A percentile compares a stretch with the other conserved stretches of the same genome.
phyloP scores from a whole-genome alignment of 352 stramenopile species.

The Paralagenidium karlingii region DNA sequence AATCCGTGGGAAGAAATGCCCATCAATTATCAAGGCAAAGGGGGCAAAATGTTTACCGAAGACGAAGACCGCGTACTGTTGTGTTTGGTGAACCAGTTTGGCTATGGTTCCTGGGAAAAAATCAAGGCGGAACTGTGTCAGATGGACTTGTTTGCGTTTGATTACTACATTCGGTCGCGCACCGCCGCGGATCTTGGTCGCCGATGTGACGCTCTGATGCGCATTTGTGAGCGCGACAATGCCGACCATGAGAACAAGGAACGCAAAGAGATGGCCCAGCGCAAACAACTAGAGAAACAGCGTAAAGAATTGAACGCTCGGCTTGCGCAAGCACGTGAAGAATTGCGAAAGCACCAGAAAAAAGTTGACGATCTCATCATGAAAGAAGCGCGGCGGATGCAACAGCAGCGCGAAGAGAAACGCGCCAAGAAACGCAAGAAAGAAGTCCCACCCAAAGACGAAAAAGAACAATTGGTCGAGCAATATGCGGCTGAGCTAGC shows the following conservation, averaged over 20 bases:
- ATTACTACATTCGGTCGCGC: conserved; percentile 98
- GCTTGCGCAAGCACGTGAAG: conserved; percentile 40
- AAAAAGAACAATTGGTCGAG: conserved; percentile 25
- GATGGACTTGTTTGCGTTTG: conserved; percentile 91
- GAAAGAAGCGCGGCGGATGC: conserved; percentile 81
- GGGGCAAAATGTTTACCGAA: conserved; percentile 90
- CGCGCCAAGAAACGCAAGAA: conserved; percentile 65
- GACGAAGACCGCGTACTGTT: conserved; percentile 97
- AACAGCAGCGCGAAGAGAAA: conserved; percentile 66
- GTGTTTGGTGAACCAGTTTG: conserved; percentile 95
- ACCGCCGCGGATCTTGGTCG: conserved; percentile 92
- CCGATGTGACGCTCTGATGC: conserved; percentile 91
- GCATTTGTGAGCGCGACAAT: conserved; percentile 91
- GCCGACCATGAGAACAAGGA: conserved; percentile 66
- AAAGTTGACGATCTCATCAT: conserved; percentile 81
- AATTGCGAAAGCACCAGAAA: conserved; percentile 63
- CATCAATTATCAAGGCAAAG: conserved; percentile 84
- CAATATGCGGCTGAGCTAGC: conserved; percentile 36
- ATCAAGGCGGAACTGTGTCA: conserved; percentile 95
- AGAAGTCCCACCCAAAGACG: conserved; percentile 49
- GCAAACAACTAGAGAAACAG: conserved; percentile 42
- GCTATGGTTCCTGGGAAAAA: conserved; percentile 93
- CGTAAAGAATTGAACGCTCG: conserved; percentile 56
- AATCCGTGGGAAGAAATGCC: conserved; percentile 82
- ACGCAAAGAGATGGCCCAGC: conserved; percentile 60